phyloP scores from a whole-genome alignment of 2,329 filamentous ascomycete species.

The Clarireedia monteithiana region DNA sequence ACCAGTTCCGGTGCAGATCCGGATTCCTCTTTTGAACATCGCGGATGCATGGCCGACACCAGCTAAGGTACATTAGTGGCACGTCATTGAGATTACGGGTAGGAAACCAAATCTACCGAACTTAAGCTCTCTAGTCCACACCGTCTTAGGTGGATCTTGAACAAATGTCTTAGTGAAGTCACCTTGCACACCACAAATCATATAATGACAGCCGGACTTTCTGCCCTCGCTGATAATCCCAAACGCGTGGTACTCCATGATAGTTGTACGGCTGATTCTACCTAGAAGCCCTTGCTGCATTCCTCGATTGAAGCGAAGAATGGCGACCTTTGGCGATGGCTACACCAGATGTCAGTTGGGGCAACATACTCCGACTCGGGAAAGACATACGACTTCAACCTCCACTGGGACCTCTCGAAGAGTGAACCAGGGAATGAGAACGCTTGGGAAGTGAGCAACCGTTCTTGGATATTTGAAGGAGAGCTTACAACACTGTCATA shows the following conservation, averaged over 20 bases:
- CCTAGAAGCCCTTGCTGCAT: constrained; percentile 37
- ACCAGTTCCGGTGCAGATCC: constrained; percentile 35
- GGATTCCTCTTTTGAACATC: constrained; percentile 37
- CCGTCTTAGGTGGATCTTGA: constrained; percentile 32
- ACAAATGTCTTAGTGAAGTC: constrained; percentile 35
- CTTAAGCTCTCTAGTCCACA: constrained; percentile 36
- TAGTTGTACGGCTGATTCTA: constrained; percentile 34
- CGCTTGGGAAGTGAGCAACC: constrained; percentile 33
- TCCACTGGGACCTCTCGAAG: constrained; percentile 34
- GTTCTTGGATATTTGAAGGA: constrained; percentile 2
- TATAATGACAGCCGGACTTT: constrained; percentile 32
- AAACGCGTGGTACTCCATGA: constrained; percentile 38
- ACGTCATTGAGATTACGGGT: background rate
- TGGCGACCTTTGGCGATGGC: constrained; percentile 35
- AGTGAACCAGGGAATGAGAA: constrained; percentile 35
- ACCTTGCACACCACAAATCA: constrained; percentile 37
- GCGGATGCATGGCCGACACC: constrained; percentile 36
- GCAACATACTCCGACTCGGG: background rate
- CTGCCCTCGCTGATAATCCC: constrained; percentile 36
- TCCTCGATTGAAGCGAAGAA: constrained; percentile 33
- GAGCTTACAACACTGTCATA: too few relatives aligned
- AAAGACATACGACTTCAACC: constrained; percentile 32
- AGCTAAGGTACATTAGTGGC: constrained; percentile 26
- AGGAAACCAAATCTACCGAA: constrained; percentile 28
- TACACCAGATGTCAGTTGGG: constrained; percentile 20